Evolutionary conservation across 2,329 filamentous ascomycete genomes (phyloP).

Genomic region (Hypoxylon sp.): DNA sequence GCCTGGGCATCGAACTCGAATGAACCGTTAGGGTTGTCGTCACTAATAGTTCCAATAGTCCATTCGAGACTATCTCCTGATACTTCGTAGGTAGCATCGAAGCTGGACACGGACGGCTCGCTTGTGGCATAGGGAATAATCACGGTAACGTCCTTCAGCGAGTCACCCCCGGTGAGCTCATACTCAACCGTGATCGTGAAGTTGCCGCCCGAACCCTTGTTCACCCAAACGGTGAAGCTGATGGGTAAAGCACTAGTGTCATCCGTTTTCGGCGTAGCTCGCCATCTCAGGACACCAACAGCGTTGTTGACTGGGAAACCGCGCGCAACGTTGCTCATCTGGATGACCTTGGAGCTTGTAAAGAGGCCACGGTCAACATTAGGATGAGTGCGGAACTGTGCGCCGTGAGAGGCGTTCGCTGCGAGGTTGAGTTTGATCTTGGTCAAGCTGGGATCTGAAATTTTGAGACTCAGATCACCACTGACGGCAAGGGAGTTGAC

Average conservation of each 20-base stretch:
- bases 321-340: constrained; percentile 87
- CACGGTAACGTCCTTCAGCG: constrained; percentile 86
- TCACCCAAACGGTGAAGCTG: constrained; percentile 97
- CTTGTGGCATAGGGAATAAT: constrained; percentile 86
- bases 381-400: constrained; percentile 94
- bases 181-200: constrained; percentile 96
- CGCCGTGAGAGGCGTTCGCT: constrained; percentile 82
- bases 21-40: constrained; percentile 83
- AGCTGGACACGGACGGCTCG: constrained; percentile 91
- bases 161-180: constrained; percentile 84
- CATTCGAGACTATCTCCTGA: constrained; percentile 93
- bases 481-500: constrained; percentile 89
- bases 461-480: constrained; percentile 91
- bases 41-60: constrained; percentile 88
- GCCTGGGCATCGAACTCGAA: constrained; percentile 97
- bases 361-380: constrained; percentile 94
- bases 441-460: constrained; percentile 87
- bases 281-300: constrained; percentile 94
- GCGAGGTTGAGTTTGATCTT: constrained; percentile 89
- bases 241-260: constrained; percentile 87
- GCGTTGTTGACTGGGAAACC: constrained; percentile 96
- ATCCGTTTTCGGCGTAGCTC: constrained; percentile 83
- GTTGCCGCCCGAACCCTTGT: constrained; percentile 82
- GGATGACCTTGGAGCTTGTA: constrained; percentile 83
- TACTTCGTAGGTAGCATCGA: constrained; percentile 94